Conservation (phyloP, 306 rosid genomes). For the Trifolium pratense region DNA sequence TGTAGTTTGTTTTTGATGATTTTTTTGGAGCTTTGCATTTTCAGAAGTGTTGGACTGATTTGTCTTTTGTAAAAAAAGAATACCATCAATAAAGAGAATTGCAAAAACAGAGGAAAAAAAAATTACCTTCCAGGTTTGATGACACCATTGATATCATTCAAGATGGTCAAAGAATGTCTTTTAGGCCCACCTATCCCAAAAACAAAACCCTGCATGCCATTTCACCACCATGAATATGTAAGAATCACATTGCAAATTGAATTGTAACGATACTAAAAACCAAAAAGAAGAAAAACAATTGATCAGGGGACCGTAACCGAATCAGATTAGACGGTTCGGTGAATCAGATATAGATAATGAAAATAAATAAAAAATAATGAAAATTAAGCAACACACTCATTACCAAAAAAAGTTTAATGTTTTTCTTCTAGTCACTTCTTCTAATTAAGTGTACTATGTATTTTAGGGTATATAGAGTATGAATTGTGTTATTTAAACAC, state of each 20-base stretch:
- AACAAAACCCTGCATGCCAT: conserved; percentile 49
- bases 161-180: conserved; percentile 62
- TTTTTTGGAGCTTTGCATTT: no score
- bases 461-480: neutral
- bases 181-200: conserved; percentile 55
- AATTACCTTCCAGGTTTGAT: conserved; percentile 75
- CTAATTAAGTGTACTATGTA: neutral
- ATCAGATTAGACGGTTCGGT: no score
- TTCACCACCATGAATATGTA: neutral
- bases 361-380: no score
- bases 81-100: neutral
- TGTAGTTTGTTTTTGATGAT: no score
- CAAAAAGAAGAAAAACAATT: no score
- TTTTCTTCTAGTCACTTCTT: no score
- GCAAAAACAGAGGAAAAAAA: neutral
- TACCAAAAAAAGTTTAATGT: neutral
- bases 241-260: conserved; percentile 2
- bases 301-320: no score
- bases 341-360: no score
- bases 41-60: no score
- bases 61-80: no score
- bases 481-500: no score
- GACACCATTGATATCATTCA: conserved; percentile 62
- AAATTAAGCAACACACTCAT: neutral
- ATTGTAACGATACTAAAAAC: neutral